phyloP scores from a whole-genome alignment of 2,329 filamentous ascomycete genomes.

The Scedosporium aurantiacum region DNA sequence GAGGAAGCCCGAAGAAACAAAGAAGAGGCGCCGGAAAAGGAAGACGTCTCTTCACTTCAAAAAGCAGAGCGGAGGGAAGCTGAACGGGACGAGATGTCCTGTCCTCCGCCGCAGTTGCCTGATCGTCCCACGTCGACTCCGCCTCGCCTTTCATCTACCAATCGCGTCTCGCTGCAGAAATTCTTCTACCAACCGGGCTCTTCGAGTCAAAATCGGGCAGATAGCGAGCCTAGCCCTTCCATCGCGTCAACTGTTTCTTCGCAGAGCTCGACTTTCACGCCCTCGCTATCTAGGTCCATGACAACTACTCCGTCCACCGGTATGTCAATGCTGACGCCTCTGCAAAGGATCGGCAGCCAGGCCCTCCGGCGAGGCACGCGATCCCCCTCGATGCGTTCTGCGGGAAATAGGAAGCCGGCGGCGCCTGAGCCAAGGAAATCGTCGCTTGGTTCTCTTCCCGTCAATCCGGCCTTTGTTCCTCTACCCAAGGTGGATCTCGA shows the following conservation, averaged over 20 bases:
- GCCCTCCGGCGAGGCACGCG: slow-evolving; percentile 25
- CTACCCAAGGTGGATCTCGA: slow-evolving; percentile 41
- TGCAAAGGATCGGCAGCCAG: slow-evolving; percentile 40
- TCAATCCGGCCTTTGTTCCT: slow-evolving; percentile 44
- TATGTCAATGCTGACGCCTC: slow-evolving; percentile 34
- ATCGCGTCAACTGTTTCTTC: slow-evolving; percentile 21
- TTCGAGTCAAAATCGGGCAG: neutral
- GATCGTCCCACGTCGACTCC: slow-evolving; percentile 1
- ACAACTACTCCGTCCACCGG: slow-evolving; percentile 26
- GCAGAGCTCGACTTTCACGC: slow-evolving; percentile 16
- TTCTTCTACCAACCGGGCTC: slow-evolving; percentile 4
- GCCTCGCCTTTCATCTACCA: neutral
- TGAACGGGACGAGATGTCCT: neutral
- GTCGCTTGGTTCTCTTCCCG: slow-evolving; percentile 7
- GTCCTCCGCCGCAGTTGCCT: neutral
- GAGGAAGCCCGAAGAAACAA: slow-evolving; percentile 21
- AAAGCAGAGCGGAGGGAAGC: neutral
- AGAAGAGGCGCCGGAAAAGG: neutral
- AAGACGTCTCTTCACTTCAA: neutral
- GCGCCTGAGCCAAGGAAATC: neutral
- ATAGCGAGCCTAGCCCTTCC: slow-evolving; percentile 3
- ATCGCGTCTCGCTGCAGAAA: slow-evolving; percentile 2
- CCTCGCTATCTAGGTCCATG: slow-evolving; percentile 21
- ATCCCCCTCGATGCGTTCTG: neutral
- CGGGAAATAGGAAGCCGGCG: neutral